A percentile compares a stretch with the other conserved stretches of the same genome.
Conservation (phyloP, 192 early-diverging fungal genomes). For the Backusella mclennaniae region DNA sequence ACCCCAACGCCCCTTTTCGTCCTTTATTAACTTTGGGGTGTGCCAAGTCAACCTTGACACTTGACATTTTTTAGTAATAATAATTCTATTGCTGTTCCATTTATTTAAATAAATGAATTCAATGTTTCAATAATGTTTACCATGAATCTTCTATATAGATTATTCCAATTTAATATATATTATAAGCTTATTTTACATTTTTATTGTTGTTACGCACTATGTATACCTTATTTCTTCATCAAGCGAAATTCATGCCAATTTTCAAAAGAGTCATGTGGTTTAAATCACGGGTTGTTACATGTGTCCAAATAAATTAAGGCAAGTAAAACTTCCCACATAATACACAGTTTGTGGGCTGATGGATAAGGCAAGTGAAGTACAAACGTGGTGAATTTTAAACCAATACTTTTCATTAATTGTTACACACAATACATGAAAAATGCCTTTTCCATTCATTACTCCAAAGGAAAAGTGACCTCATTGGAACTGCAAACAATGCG, state of each 20-base stretch:
- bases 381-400: slow-evolving; percentile 4
- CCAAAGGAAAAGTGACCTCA: neutral
- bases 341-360: neutral
- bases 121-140: neutral
- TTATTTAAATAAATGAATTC: neutral
- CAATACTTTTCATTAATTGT: neutral
- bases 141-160: neutral
- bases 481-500: too few species aligned
- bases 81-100: neutral
- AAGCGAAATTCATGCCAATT: neutral
- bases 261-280: neutral
- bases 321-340: neutral
- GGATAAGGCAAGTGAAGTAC: neutral
- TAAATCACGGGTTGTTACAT: slow-evolving; percentile 3
- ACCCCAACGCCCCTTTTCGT: slow-evolving; percentile 1
- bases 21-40: neutral
- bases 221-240: neutral
- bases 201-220: neutral
- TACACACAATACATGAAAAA: neutral
- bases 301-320: neutral
- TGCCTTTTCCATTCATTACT: neutral
- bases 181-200: neutral
- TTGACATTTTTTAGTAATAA: neutral
- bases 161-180: neutral
- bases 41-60: neutral